Conservation (phyloP, 352 stramenopile species). For the Pythium scleroteichum region DNA sequence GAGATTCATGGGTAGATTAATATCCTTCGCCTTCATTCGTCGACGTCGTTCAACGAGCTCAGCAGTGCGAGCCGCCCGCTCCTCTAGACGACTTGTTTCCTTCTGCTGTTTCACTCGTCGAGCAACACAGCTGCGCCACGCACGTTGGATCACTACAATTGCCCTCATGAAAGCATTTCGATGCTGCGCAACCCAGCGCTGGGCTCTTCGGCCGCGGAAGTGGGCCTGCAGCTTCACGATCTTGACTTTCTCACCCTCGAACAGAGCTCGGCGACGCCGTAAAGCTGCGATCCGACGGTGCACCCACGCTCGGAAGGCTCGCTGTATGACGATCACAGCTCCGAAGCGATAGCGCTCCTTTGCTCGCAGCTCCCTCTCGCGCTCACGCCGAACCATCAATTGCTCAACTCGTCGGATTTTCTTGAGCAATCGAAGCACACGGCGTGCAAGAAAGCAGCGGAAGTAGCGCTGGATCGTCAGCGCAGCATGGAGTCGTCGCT, state of each 20-base stretch:
- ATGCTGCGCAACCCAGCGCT: constrained; percentile 28
- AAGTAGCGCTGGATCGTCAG: constrained; percentile 45
- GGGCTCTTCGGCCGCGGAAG: constrained; percentile 44
- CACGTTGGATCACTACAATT: constrained; percentile 44
- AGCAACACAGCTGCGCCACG: constrained; percentile 49
- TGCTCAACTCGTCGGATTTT: constrained; percentile 41
- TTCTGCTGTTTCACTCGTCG: constrained; percentile 16
- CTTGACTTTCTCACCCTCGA: constrained; percentile 62
- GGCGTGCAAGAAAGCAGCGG: constrained; percentile 37
- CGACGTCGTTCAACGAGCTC: constrained; percentile 25
- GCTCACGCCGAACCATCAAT: constrained; percentile 10
- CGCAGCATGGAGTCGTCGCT: constrained; percentile 38
- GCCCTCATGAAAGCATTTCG: constrained; percentile 26
- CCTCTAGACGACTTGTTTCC: constrained; percentile 6
- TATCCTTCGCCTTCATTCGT: neutral
- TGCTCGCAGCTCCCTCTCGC: constrained; percentile 10
- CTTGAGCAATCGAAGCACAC: constrained; percentile 30
- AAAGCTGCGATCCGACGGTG: constrained; percentile 36
- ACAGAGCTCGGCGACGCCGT: constrained; percentile 46
- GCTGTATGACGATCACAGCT: constrained; percentile 51
- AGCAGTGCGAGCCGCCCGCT: constrained; percentile 25
- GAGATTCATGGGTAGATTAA: neutral
- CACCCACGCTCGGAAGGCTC: constrained; percentile 42
- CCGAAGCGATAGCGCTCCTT: constrained; percentile 24
- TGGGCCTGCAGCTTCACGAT: constrained; percentile 57